Percentiles rank a stretch among this genome's conserved stretches.
phyloP scores from a whole-genome alignment of 2,329 filamentous ascomycete species.

The Ceratocystis cubensis region DNA sequence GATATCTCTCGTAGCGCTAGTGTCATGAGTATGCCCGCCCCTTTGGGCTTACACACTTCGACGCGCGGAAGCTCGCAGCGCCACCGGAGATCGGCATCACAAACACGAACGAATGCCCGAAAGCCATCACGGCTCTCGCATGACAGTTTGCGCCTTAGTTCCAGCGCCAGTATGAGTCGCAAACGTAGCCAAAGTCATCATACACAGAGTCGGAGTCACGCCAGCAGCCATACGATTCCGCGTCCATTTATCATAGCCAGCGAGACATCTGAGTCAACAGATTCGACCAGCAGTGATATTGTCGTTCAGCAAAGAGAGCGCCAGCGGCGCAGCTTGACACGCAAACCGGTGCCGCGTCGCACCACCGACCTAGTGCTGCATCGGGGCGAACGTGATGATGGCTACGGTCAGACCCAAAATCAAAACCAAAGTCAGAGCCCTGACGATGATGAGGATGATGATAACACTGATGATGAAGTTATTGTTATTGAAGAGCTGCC shows the following conservation, averaged over 20 bases:
- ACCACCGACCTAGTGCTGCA: not conserved
- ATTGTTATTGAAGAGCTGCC: constrained; percentile 14
- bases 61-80: not conserved
- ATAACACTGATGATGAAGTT: constrained; percentile 2
- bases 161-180: not conserved
- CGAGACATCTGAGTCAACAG: not conserved
- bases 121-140: constrained; percentile 12
- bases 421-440: not conserved
- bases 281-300: constrained; percentile 9
- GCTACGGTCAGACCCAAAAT: not conserved
- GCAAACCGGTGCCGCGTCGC: constrained; percentile 13
- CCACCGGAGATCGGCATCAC: constrained; percentile 3
- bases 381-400: not conserved
- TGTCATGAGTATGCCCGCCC: constrained; percentile 18
- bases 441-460: not conserved
- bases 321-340: not conserved
- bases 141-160: not conserved
- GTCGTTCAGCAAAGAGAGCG: constrained; percentile 14
- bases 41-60: not conserved
- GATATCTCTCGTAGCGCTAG: not conserved
- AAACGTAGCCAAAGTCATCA: not conserved
- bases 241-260: constrained; percentile 4
- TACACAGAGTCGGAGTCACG: not conserved
- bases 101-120: not conserved
- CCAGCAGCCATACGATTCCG: not conserved